Base-by-base conservation (phyloP, 164 flowering plant species). In the Macadamia integrifolia region DNA sequence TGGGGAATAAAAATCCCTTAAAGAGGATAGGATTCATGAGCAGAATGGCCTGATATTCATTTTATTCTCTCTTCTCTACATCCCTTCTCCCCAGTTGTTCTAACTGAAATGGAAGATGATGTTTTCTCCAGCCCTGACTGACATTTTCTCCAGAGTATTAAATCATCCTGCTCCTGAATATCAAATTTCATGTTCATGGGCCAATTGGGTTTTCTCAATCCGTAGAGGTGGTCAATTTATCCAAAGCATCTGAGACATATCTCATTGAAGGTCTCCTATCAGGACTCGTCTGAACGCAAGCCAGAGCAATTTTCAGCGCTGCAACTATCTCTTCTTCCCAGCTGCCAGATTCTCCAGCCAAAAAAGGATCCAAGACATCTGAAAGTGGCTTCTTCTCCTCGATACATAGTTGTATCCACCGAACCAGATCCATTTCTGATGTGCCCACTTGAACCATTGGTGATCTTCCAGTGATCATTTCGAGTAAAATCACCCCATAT, bases 211-310 rank as follows among this genome's bases (percentile, higher is more conserved):
- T 52, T 57, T 58, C 49, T 72, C 53, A 78, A 52, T 52, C 78
- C 31, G 70, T 9, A 8, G 84, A 69, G 60, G 62, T 48, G 28
- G 70, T 62, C 70, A 92, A 49, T 76, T 85, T 80, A 68, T 83
- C 88, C 67, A 94, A 56, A 30, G 79, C 66, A 43, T 90, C 97
- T 0, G 73, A 78, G 14, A 90, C 80, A 60, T 85, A 86, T 80
- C 93, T 84, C 93, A 92, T 90, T 23, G 90, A 67, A 11, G 96
- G 98, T 76, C 99, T 86, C 66, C 78, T 85, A 65, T 94, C 99
- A 12, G 98, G 90, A 73, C 74, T 86, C 70, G 61, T 78, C 13
- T 85, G 88, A 8, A 84, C 91, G 72, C 99, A 94, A n/a, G 92
- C 91, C 80, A 94, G 78, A 11, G 99, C 92, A 14, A 94, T 82